phyloP scores from a whole-genome alignment of 371 early-diverging fungal genomes.

The Apophysomyces elegans region DNA sequence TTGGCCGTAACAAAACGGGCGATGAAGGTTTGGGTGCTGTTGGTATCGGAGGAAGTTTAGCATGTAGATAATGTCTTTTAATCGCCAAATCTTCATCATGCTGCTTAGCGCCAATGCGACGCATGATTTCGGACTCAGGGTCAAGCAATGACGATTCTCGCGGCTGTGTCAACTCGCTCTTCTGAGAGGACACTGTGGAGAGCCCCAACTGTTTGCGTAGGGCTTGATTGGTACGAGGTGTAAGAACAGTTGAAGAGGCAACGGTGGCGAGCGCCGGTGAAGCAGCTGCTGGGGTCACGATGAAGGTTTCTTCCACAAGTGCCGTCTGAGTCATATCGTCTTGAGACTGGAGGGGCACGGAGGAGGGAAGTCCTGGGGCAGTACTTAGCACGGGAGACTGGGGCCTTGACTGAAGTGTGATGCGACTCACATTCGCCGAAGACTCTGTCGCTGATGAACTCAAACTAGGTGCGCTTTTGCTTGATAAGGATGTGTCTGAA shows the following conservation, averaged over 20 bases:
- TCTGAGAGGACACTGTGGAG: conserved; percentile 36
- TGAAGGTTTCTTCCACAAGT: conserved; percentile 26
- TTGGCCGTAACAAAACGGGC: conserved; percentile 10
- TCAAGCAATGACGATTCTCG: conserved; percentile 15
- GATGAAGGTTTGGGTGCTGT: conserved; percentile 18
- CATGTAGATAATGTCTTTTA: conserved; percentile 26
- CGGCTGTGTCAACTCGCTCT: conserved; percentile 18
- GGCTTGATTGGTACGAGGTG: conserved; percentile 33
- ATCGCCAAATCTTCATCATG: conserved; percentile 1
- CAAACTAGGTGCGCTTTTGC: conserved; percentile 8
- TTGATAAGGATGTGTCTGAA: conserved; percentile 15
- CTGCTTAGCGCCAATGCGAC: conserved; percentile 17
- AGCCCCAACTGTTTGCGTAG: conserved; percentile 27
- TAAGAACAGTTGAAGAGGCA: conserved; percentile 43
- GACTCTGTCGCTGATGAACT: conserved; percentile 17
- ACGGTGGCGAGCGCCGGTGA: conserved; percentile 47
- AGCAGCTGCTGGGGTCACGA: neutral
- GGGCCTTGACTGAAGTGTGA: conserved; percentile 20
- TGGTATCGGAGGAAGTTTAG: conserved; percentile 39
- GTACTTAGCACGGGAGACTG: conserved; percentile 18
- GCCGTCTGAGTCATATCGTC: conserved; percentile 15
- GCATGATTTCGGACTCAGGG: conserved; percentile 11
- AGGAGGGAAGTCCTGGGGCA: conserved; percentile 25
- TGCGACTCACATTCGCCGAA: conserved; percentile 7
- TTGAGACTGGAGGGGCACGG: conserved; percentile 18